These are phyloP conservation scores for Lepidium sativum DNA, from an alignment of 345 rosid genomes.

Conservation along the genomic window DNA sequence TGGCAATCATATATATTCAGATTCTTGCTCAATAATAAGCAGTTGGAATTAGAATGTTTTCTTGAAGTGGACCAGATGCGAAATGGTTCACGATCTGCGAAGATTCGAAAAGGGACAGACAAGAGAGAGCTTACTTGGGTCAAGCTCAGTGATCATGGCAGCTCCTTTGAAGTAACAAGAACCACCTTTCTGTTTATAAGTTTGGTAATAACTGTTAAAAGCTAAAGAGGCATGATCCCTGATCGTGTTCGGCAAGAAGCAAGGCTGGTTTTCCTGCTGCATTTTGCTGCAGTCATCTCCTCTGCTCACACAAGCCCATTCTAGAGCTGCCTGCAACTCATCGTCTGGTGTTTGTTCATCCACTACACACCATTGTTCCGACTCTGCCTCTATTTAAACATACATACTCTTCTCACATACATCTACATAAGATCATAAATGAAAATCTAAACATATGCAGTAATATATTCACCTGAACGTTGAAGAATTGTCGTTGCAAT, in stretches of 20 bases:
- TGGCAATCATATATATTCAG: background rate
- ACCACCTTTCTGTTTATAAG: slow-evolving; percentile 50
- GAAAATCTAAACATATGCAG: background rate
- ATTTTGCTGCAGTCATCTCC: slow-evolving; percentile 61
- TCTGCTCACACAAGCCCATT: slow-evolving; percentile 68
- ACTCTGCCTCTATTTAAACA: slow-evolving; percentile 34
- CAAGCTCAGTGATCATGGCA: slow-evolving; percentile 58
- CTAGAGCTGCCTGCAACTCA: slow-evolving; percentile 50
- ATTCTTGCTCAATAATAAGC: background rate
- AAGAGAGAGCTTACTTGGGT: slow-evolving; percentile 53
- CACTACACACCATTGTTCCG: slow-evolving; percentile 74
- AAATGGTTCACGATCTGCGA: background rate
- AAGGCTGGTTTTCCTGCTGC: slow-evolving; percentile 37
- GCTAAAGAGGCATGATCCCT: slow-evolving; percentile 71
- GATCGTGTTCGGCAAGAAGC: slow-evolving; percentile 62
- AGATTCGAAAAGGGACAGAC: background rate
- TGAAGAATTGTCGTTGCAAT: slow-evolving; percentile 26
- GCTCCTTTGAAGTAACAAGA: slow-evolving; percentile 80
- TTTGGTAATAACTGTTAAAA: slow-evolving; percentile 69
- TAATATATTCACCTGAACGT: slow-evolving; percentile 29
- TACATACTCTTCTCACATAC: background rate
- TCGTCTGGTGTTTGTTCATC: slow-evolving; percentile 66
- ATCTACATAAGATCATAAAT: background rate
- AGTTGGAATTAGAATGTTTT: too few species aligned
- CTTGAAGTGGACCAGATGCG: background rate